Evolutionary conservation across 345 rosid species (phyloP), one percentile per base, ranked within the genome.

Genomic region (Stellera chamaejasme): DNA sequence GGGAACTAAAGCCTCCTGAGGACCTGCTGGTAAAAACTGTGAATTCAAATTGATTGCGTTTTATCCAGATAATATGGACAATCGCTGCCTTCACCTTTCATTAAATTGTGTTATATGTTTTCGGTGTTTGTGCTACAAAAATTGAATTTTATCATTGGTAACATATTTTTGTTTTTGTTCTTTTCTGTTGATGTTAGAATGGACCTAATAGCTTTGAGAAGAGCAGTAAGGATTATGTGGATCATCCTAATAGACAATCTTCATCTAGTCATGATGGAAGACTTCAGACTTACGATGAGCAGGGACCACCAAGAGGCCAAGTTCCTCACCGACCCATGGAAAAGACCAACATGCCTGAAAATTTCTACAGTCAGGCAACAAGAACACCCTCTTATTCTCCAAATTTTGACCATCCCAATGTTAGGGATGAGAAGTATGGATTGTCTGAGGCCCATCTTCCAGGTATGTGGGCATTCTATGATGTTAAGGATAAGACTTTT

Each of bases 21-120:
- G 84, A 86, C 64, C 54, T 80, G 69, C 68, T 86, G 72, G 90
- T 86, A 75, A 59, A 75, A 49, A 14, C 12, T 65, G 50, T 45
- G 25, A 50, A 50, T 51, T 55, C 46, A 50, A 51, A 15, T 26
- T 14, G 5, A 32, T 32, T 32, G 7, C 3, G 1, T 32, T 32
- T 32, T 32, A 3, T 1, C 39, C 39, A 3, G 2, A 32, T 32
- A 32, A 32, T 32, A 5, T 32, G 39, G 39, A 32, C 9, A 32
- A 8, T 32, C 3, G 9, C 39, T 32, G 39, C 39, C 39, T 32
- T 32, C 1, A 5, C 39, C 39, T 42, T 19, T 2, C 2, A 61
- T 42, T 14, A 27, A 19, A 19, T 11, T 48, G 47, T 26, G 50
- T 61, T 28, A 3, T 43, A 16, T 6, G 42, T 10, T 25, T 43